These are phyloP conservation scores for Rhizoctonia solani DNA, from an alignment of 1,284 basidiomycete species.

Conservation along the genomic window DNA sequence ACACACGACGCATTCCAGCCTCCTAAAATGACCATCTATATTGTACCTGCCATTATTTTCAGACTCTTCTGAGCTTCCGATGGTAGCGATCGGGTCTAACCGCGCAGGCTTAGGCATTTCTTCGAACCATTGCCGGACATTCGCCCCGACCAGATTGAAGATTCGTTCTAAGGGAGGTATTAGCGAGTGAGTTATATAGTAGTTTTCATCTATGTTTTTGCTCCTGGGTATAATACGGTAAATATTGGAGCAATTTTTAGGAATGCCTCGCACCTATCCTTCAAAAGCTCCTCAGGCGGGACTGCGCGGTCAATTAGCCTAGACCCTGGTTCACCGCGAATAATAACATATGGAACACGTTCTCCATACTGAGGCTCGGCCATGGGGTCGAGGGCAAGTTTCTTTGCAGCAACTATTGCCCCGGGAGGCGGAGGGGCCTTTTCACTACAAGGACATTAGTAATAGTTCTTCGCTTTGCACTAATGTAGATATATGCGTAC, in stretches of 20 bases:
- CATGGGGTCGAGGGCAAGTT: slow-evolving; percentile 74
- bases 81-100: slow-evolving; percentile 47
- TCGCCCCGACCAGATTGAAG: slow-evolving; percentile 89
- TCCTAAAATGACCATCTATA: slow-evolving; percentile 79
- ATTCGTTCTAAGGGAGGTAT: slow-evolving; percentile 90
- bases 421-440: slow-evolving; percentile 88
- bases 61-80: slow-evolving; percentile 50
- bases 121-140: slow-evolving; percentile 86
- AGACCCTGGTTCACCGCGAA: slow-evolving; percentile 64
- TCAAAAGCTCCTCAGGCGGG: slow-evolving; percentile 76
- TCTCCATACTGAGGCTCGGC: slow-evolving; percentile 92
- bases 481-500: slow-evolving; percentile 50
- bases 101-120: slow-evolving; percentile 75
- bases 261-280: slow-evolving; percentile 59
- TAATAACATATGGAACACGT: slow-evolving; percentile 89
- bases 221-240: slow-evolving; percentile 48
- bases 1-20: slow-evolving; percentile 72
- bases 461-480: background rate
- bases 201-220: slow-evolving; percentile 76
- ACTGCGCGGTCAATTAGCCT: slow-evolving; percentile 83
- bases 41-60: slow-evolving; percentile 49
- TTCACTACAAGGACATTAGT: slow-evolving; percentile 55
- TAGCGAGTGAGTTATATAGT: slow-evolving; percentile 88
- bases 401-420: slow-evolving; percentile 80
- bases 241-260: slow-evolving; percentile 8